Evolutionary conservation across 73 alveolate species (phyloP), one percentile per base, ranked within the genome.

Genomic region (Paramecium octaurelia): DNA sequence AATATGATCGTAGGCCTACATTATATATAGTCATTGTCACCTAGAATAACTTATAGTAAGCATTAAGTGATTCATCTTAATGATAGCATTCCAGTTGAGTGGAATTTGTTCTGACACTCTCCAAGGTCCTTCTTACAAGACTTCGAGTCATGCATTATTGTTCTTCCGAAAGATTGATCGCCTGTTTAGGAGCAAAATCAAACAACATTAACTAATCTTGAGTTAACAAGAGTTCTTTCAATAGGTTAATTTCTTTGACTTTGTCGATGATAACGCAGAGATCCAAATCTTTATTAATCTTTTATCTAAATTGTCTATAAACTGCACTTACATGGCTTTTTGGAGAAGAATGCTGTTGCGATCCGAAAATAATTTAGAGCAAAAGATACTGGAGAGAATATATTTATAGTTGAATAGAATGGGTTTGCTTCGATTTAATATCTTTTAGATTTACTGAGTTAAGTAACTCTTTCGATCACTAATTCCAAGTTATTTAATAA

Each of bases 201-300:
- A 80, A 80, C 6, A 80, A 46, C 23, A 80, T 24, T 35, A 31
- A 80, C 11, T 80, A 80, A 44, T 80, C 91, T 48, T 80, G 20
- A 44, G 11, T 77, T 38, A 77, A 44, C 18, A 77, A 20, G 8
- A 77, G 16, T 48, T 80, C 91, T 80, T 43, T 80, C 3, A 80
- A 43, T 48, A 80, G 14, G 21, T 43, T 80, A 43, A 42, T 46
- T 35, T 80, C 70, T 80, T 80, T 42, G 31, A 43, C 43, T 80
- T 80, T 80, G 8, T 80, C 91, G 2, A 80, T 14, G 1, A 80
- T 80, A 20, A 80, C 43, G 20, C 29, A 80, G 18, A 80, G 31
- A 80, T 80, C 91, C 16, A 80, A 48, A 80, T 80, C 91, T 35
- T 80, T 24, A 75, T 75, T 75, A n/a, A 75, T 75, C 12, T 36